phyloP scores from a whole-genome alignment of 2,329 filamentous ascomycete genomes.

The Pseudogymnoascus sp. region DNA sequence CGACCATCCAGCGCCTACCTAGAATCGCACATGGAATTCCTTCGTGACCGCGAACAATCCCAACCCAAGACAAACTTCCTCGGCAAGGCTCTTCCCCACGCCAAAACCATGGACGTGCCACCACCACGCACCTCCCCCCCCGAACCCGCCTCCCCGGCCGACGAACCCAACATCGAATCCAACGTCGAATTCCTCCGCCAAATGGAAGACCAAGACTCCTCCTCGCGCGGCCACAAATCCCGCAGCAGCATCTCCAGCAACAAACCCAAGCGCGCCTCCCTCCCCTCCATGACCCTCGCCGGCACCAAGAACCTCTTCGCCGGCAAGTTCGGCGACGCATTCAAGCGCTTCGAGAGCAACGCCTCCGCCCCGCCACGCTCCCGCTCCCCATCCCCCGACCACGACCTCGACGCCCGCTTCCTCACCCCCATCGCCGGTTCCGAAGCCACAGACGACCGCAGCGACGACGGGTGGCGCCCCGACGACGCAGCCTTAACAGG shows the following conservation, averaged over 20 bases:
- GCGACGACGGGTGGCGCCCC: constrained; percentile 55
- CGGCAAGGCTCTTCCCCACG: constrained; percentile 26
- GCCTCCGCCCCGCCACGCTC: constrained; percentile 31
- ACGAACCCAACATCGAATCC: constrained; percentile 60
- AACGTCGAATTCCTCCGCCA: constrained; percentile 77
- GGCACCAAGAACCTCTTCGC: constrained; percentile 75
- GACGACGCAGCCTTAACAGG: constrained; percentile 60
- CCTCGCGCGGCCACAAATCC: constrained; percentile 39
- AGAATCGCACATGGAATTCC: constrained; percentile 71
- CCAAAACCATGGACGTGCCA: constrained; percentile 16
- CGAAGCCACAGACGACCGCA: constrained; percentile 59
- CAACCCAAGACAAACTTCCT: constrained; percentile 14
- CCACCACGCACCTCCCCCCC: constrained; percentile 31
- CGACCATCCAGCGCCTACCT: constrained; percentile 78
- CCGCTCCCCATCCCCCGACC: constrained; percentile 34
- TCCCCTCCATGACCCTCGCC: constrained; percentile 58
- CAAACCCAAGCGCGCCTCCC: constrained; percentile 61
- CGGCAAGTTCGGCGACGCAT: constrained; percentile 86
- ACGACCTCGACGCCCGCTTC: constrained; percentile 32
- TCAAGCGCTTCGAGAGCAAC: constrained; percentile 72
- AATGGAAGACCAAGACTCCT: constrained; percentile 56
- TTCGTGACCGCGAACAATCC: constrained; percentile 61
- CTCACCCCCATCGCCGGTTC: constrained; percentile 68
- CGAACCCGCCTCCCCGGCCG: constrained; percentile 17
- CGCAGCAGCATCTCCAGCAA: constrained; percentile 43